Conservation (phyloP, 148 eudicot genomes). For the Simmondsia chinensis region DNA sequence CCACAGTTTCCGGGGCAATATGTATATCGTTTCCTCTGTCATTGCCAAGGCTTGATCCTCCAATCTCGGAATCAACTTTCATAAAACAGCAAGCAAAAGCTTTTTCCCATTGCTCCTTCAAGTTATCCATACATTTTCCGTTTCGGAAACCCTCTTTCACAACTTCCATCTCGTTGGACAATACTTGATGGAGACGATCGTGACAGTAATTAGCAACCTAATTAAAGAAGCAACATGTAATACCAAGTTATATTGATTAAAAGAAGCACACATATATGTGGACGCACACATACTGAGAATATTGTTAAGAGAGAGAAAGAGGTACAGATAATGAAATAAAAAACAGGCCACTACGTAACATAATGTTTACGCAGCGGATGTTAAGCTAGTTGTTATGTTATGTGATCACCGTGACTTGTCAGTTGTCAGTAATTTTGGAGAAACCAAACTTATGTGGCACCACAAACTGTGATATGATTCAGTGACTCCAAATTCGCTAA, state of each 20-base stretch:
- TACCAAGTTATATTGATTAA: neutral
- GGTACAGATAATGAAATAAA: neutral
- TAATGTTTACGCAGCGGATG: too few relatives aligned
- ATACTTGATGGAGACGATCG: conserved; percentile 40
- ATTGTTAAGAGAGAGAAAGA: neutral
- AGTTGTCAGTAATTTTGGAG: too few relatives aligned
- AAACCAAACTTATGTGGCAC: too few relatives aligned
- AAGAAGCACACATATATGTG: neutral
- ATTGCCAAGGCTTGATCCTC: conserved; percentile 16
- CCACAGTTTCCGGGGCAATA: conserved; percentile 47
- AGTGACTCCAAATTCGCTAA: too few relatives aligned
- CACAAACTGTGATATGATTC: too few relatives aligned
- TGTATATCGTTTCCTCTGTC: conserved; percentile 16
- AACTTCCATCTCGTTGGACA: conserved; percentile 39
- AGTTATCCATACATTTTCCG: conserved; percentile 11
- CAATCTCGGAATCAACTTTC: conserved; percentile 48
- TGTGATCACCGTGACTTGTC: too few relatives aligned
- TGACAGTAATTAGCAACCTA: conserved; percentile 56
- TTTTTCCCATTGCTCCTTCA: conserved; percentile 35
- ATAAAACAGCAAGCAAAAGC: conserved; percentile 32
- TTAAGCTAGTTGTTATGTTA: too few relatives aligned
- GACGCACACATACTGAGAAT: neutral
- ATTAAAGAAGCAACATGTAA: conserved; percentile 1
- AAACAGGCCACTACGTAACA: too few relatives aligned
- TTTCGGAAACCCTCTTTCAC: conserved; percentile 12